A percentile compares a stretch with the other conserved stretches of the same genome.
phyloP scores from a whole-genome alignment of 2,329 filamentous ascomycete genomes.

The Cadophora sp. region DNA sequence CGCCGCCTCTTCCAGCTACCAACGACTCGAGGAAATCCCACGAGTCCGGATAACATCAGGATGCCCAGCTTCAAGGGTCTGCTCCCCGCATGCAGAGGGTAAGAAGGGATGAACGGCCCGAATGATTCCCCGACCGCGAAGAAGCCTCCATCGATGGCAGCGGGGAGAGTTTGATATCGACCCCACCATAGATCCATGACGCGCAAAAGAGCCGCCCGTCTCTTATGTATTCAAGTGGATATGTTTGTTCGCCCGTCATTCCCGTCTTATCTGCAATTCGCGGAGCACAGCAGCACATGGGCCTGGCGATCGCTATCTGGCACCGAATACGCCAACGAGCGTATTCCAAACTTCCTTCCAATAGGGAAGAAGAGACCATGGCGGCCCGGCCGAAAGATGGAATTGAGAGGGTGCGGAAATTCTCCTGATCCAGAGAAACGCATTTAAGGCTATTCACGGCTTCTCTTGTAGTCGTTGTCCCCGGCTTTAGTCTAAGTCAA shows the following conservation, averaged over 20 bases:
- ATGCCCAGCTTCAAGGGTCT: not conserved
- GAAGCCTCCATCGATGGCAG: not conserved
- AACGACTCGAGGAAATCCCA: not conserved
- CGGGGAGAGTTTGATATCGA: conserved; percentile 5
- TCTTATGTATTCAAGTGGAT: not conserved
- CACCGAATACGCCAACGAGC: not conserved
- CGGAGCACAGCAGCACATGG: not conserved
- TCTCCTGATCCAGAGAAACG: not conserved
- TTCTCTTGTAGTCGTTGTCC: conserved; percentile 8
- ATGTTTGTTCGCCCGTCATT: not conserved
- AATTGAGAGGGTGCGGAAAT: conserved; percentile 11
- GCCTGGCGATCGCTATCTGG: conserved; percentile 17
- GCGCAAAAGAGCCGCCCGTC: conserved; percentile 20
- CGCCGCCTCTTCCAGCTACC: not conserved
- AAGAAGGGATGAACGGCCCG: conserved; percentile 11
- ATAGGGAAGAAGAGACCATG: not conserved
- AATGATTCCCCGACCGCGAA: not conserved
- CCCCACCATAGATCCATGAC: conserved; percentile 6
- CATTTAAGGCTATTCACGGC: conserved; percentile 6
- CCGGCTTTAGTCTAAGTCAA: not conserved
- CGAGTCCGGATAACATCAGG: not conserved
- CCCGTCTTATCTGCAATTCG: conserved; percentile 23
- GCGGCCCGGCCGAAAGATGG: conserved; percentile 1
- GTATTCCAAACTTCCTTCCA: not conserved
- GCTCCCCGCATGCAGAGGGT: not conserved